phyloP scores from a whole-genome alignment of 1,139 yeast species.

The Ogataea hybrid region DNA sequence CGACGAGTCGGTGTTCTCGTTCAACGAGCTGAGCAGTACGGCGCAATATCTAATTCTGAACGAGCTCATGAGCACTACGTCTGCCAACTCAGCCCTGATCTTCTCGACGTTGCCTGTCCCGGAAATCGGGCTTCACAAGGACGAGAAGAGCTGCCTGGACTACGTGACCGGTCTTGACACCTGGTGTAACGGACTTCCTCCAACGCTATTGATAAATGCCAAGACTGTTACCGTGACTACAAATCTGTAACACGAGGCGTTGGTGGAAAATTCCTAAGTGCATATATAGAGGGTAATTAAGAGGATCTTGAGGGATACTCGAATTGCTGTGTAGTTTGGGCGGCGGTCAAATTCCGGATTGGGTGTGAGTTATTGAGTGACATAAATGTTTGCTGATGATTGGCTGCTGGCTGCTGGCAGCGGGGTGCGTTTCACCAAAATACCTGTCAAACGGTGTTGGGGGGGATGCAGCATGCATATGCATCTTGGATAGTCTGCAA shows the following conservation, averaged over 20 bases:
- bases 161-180: slow-evolving; percentile 74
- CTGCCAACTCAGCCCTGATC: slow-evolving; percentile 62
- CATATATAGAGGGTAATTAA: too few species aligned
- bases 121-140: slow-evolving; percentile 71
- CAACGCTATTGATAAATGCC: slow-evolving; percentile 76
- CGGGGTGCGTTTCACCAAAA: not conserved
- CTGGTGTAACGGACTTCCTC: slow-evolving; percentile 83
- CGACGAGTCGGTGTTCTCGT: slow-evolving; percentile 44
- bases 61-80: slow-evolving; percentile 71
- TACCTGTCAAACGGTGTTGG: not conserved
- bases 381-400: not conserved
- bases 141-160: slow-evolving; percentile 64
- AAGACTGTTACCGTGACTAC: slow-evolving; percentile 96
- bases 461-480: not conserved
- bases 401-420: not conserved
- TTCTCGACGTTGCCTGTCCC: slow-evolving; percentile 93
- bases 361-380: not conserved
- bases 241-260: slow-evolving; percentile 15
- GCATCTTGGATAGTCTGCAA: not conserved
- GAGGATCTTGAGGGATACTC: too few species aligned
- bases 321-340: too few species aligned
- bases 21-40: slow-evolving; percentile 84
- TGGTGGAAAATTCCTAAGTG: too few species aligned
- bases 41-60: slow-evolving; percentile 89
- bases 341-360: not conserved